phyloP scores from a whole-genome alignment of 345 rosid species.

The Citrus medica region DNA sequence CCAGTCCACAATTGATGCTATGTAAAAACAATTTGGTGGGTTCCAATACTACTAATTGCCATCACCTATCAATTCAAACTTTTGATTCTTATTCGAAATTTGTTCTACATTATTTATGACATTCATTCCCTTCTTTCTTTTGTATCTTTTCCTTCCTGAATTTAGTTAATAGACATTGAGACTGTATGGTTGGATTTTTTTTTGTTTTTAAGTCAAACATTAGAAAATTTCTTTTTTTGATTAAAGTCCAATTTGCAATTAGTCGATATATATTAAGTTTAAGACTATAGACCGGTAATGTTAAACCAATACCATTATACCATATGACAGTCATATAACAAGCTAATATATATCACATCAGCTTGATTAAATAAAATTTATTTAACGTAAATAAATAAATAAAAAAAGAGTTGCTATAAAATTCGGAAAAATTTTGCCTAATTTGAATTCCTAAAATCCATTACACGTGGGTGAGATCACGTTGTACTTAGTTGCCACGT shows the following conservation, averaged over 20 bases:
- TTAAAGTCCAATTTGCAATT: too few relatives aligned
- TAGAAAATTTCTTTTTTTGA: too few relatives aligned
- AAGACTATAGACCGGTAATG: too few relatives aligned
- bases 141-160: too few relatives aligned
- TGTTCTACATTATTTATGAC: neutral
- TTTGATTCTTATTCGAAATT: neutral
- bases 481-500: neutral
- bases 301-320: too few relatives aligned
- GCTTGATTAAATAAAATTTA: too few relatives aligned
- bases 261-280: too few relatives aligned
- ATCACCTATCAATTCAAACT: neutral
- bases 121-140: neutral
- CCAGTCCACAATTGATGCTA: neutral
- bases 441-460: neutral
- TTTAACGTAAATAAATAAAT: too few relatives aligned
- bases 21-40: neutral
- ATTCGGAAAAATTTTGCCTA: neutral
- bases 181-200: too few relatives aligned
- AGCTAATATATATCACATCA: too few relatives aligned
- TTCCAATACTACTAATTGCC: neutral
- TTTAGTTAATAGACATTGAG: neutral
- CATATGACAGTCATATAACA: too few relatives aligned
- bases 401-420: neutral
- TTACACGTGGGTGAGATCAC: neutral
- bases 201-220: too few relatives aligned